Evolutionary conservation across 352 stramenopile species (phyloP).

Genomic region (Phytophthora sansomeana): DNA sequence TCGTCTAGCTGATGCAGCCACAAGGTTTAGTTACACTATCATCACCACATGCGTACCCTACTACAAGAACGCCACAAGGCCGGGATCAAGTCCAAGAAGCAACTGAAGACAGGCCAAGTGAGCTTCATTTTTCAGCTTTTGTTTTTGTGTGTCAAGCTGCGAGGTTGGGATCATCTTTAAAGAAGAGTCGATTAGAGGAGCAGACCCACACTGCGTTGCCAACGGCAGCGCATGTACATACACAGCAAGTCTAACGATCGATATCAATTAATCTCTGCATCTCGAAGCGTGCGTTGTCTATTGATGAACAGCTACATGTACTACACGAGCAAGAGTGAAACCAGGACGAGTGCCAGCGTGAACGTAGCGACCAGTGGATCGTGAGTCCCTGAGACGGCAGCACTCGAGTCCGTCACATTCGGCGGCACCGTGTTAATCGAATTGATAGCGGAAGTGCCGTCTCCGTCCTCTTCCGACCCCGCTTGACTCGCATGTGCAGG

Average conservation of each 20-base stretch:
- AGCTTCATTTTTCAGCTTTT: conserved; percentile 24
- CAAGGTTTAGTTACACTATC: conserved; percentile 37
- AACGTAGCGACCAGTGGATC: not conserved
- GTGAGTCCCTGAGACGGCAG: not conserved
- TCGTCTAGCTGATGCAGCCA: conserved; percentile 39
- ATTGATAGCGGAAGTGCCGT: conserved; percentile 37
- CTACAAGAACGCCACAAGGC: conserved; percentile 14
- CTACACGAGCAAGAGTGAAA: too few species aligned
- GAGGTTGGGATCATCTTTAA: conserved; percentile 7
- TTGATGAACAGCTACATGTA: too few species aligned
- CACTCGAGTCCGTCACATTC: conserved; percentile 28
- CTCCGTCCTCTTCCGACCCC: conserved; percentile 24
- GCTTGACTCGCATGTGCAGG: conserved; percentile 44
- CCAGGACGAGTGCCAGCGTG: conserved; percentile 1
- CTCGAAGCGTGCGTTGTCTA: not conserved
- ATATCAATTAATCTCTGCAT: conserved; percentile 14
- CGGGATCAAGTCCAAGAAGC: conserved; percentile 17
- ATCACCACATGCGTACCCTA: conserved; percentile 31
- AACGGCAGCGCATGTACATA: conserved; percentile 31
- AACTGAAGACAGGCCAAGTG: conserved; percentile 1
- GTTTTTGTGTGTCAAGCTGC: conserved; percentile 31
- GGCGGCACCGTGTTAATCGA: conserved; percentile 41
- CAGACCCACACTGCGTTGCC: not conserved
- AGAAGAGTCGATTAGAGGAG: conserved; percentile 22
- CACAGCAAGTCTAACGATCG: conserved; percentile 24